A percentile compares a stretch with the other conserved stretches of the same genome.
phyloP scores from a whole-genome alignment of 164 flowering plant species.

The Piper longum region DNA sequence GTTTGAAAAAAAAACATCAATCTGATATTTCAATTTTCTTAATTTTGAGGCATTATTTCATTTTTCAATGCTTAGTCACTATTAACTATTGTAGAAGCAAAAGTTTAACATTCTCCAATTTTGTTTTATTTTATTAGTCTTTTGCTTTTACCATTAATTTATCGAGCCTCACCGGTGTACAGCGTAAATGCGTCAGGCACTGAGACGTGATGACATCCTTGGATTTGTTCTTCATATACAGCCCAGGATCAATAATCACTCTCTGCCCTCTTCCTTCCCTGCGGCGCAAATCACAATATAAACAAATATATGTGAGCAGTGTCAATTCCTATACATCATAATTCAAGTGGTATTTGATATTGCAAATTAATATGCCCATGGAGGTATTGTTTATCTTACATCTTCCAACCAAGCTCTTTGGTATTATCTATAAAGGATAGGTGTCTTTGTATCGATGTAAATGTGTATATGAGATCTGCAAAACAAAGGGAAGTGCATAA shows the following conservation, averaged over 20 bases:
- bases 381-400: slow-evolving; percentile 5
- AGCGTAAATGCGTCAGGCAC: neutral
- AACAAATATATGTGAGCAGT: too few species aligned
- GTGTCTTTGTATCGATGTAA: slow-evolving; percentile 38
- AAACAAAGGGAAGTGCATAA: neutral
- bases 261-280: neutral
- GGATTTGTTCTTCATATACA: neutral
- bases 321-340: too few species aligned
- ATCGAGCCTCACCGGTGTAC: neutral
- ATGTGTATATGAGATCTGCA: slow-evolving; percentile 66
- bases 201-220: neutral
- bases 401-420: slow-evolving; percentile 73
- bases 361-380: neutral
- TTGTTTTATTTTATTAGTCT: too few species aligned
- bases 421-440: slow-evolving; percentile 80
- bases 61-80: too few species aligned
- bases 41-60: too few species aligned
- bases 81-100: too few species aligned
- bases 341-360: too few species aligned
- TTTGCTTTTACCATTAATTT: too few species aligned
- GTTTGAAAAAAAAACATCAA: too few species aligned
- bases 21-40: too few species aligned
- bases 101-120: too few species aligned
- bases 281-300: slow-evolving; percentile 3
- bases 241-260: neutral